These are phyloP conservation scores for Rhodotorula graminis DNA, from an alignment of 768 basidiomycete genomes.

Conservation along the genomic window DNA sequence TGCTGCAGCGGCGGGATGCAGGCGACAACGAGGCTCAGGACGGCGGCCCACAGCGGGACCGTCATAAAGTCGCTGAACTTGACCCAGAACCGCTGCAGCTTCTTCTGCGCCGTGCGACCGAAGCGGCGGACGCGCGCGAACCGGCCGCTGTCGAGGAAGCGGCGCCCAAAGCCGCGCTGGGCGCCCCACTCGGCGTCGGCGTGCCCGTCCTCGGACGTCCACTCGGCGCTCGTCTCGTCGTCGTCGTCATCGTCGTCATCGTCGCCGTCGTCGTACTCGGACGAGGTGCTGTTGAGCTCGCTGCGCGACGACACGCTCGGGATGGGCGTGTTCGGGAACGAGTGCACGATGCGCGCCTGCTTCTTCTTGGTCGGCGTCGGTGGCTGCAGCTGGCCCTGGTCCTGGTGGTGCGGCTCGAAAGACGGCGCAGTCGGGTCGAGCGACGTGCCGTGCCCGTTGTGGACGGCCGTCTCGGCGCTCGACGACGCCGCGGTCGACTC, in stretches of 20 bases:
- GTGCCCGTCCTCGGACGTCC: slow-evolving; percentile 6
- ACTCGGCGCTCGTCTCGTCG: slow-evolving; percentile 11
- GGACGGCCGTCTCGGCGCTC: neutral
- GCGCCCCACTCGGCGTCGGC: slow-evolving; percentile 20
- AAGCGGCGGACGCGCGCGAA: slow-evolving; percentile 35
- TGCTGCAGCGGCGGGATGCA: slow-evolving; percentile 70
- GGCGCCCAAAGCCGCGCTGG: slow-evolving; percentile 27
- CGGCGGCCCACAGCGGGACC: slow-evolving; percentile 63
- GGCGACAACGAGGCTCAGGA: slow-evolving; percentile 46
- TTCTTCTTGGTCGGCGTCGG: slow-evolving; percentile 5
- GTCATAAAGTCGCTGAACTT: slow-evolving; percentile 57
- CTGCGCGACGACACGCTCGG: slow-evolving; percentile 9
- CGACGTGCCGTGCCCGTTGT: neutral
- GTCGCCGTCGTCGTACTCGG: neutral
- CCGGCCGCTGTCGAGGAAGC: slow-evolving; percentile 13
- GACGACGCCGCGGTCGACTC: slow-evolving; percentile 1
- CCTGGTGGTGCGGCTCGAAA: neutral
- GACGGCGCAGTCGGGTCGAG: neutral
- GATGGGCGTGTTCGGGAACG: slow-evolving; percentile 44
- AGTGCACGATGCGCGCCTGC: slow-evolving; percentile 19
- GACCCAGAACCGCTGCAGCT: slow-evolving; percentile 23
- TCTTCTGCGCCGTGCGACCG: slow-evolving; percentile 36
- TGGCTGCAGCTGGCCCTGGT: neutral
- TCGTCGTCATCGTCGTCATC: slow-evolving; percentile 11
- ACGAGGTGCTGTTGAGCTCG: neutral